A percentile compares a stretch with the other conserved stretches of the same genome.
phyloP scores from a whole-genome alignment of 495 filamentous ascomycete species.

The Aspergillus sparsus region DNA sequence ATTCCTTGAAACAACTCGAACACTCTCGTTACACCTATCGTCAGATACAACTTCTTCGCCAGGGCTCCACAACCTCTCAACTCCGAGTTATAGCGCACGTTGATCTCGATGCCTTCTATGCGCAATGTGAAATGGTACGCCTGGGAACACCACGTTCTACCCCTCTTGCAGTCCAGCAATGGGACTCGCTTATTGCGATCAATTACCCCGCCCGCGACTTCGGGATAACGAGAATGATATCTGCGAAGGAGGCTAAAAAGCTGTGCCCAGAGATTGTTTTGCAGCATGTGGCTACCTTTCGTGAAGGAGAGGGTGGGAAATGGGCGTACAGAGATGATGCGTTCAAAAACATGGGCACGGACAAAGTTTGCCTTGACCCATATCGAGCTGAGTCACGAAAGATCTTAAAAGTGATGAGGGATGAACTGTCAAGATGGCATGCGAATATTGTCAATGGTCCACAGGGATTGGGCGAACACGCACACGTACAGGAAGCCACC shows the following conservation, averaged over 20 bases:
- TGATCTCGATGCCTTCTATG: conserved; percentile 97
- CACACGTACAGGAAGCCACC: conserved; percentile 56
- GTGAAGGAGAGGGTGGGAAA: conserved; percentile 76
- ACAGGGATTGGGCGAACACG: conserved; percentile 33
- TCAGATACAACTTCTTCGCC: conserved; percentile 72
- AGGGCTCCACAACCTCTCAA: conserved; percentile 69
- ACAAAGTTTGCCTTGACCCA: conserved; percentile 92
- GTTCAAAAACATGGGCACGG: conserved; percentile 69
- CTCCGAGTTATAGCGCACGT: conserved; percentile 88
- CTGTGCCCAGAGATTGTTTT: conserved; percentile 79
- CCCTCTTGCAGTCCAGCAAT: conserved; percentile 84
- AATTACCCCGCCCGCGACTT: conserved; percentile 88
- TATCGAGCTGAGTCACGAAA: conserved; percentile 83
- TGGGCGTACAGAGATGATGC: conserved; percentile 92
- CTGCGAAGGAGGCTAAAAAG: conserved; percentile 80
- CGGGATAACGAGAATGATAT: conserved; percentile 74
- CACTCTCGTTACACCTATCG: conserved; percentile 81
- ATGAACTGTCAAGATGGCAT: conserved; percentile 52
- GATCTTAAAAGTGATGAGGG: conserved; percentile 82
- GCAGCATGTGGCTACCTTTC: conserved; percentile 95
- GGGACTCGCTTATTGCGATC: conserved; percentile 86
- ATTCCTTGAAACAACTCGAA: conserved; percentile 41
- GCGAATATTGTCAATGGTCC: conserved; percentile 20
- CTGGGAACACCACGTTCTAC: conserved; percentile 69
- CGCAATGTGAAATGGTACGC: conserved; percentile 92